These are phyloP conservation scores for Lippia alba DNA, from an alignment of 305 asterid genomes.

Conservation along the genomic window DNA sequence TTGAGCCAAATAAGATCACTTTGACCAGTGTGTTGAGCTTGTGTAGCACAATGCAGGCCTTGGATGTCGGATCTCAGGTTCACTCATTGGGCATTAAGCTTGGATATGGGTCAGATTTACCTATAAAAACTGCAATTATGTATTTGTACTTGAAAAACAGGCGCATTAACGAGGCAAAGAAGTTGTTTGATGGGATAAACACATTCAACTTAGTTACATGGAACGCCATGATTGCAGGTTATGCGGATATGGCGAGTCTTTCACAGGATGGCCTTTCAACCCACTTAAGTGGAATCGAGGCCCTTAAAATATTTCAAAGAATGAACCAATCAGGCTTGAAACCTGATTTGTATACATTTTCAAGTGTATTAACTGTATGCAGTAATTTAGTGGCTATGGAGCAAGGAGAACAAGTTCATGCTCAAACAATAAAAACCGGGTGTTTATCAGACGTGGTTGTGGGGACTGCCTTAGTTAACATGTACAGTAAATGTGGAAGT, in stretches of 20 bases:
- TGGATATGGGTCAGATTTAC: slow-evolving; percentile 63
- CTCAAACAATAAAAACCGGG: slow-evolving; percentile 76
- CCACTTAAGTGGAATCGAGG: slow-evolving; percentile 69
- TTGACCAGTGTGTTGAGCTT: slow-evolving; percentile 70
- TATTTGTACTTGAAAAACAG: slow-evolving; percentile 82
- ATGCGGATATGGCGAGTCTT: slow-evolving; percentile 64
- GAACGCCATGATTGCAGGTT: slow-evolving; percentile 95
- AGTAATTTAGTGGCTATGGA: slow-evolving; percentile 76
- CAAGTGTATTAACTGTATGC: slow-evolving; percentile 73
- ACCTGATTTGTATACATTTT: slow-evolving; percentile 83
- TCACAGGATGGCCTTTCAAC: slow-evolving; percentile 58
- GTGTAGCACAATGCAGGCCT: slow-evolving; percentile 76
- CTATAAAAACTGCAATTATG: slow-evolving; percentile 68
- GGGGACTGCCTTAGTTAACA: slow-evolving; percentile 84
- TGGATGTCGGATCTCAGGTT: slow-evolving; percentile 66
- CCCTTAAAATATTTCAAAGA: slow-evolving; percentile 65
- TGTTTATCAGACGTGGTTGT: slow-evolving; percentile 75
- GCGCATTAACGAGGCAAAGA: slow-evolving; percentile 62
- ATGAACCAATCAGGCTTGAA: slow-evolving; percentile 62
- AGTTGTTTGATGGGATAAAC: slow-evolving; percentile 71
- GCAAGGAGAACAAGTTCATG: slow-evolving; percentile 94
- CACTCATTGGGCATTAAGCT: slow-evolving; percentile 71
- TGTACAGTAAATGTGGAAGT: slow-evolving; percentile 94
- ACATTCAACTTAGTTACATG: slow-evolving; percentile 68
- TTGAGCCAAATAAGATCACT: slow-evolving; percentile 75